These are phyloP conservation scores for Chalciporus sp. DNA, from an alignment of 1,284 basidiomycete species.

Conservation along the genomic window DNA sequence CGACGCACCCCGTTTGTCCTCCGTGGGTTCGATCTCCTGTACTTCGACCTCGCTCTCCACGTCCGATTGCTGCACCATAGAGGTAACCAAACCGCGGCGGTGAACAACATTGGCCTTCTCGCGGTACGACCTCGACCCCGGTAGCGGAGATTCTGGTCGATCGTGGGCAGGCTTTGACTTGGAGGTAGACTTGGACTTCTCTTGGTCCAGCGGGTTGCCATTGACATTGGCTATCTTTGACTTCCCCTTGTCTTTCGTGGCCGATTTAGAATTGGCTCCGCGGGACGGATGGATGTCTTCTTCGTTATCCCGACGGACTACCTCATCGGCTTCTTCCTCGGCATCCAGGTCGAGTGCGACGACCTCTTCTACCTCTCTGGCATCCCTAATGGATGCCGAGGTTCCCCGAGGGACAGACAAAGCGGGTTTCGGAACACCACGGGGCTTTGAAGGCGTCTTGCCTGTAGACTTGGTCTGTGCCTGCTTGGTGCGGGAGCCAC, in stretches of 20 bases:
- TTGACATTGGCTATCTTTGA: neutral
- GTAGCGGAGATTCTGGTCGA: neutral
- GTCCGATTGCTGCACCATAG: neutral
- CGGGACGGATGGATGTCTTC: neutral
- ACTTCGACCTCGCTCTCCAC: neutral
- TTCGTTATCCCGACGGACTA: neutral
- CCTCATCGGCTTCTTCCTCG: neutral
- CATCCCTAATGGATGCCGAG: constrained; percentile 34
- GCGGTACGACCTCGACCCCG: neutral
- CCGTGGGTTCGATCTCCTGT: neutral
- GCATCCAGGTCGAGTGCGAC: constrained; percentile 8
- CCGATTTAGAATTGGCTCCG: neutral
- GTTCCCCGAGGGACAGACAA: constrained; percentile 19
- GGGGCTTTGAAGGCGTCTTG: neutral
- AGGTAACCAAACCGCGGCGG: constrained; percentile 1
- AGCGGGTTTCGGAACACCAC: constrained; percentile 7
- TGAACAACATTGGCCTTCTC: neutral
- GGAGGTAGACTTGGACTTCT: neutral
- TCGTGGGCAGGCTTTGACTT: neutral
- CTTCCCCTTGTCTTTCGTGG: neutral
- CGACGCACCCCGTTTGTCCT: neutral
- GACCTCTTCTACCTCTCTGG: constrained; percentile 29
- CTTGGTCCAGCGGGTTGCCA: neutral
- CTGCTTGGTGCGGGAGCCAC: neutral
- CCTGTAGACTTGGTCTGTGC: neutral